Evolutionary conservation across 2,329 filamentous ascomycete species (phyloP).

Genomic region (Pestalotiopsis sp.): DNA sequence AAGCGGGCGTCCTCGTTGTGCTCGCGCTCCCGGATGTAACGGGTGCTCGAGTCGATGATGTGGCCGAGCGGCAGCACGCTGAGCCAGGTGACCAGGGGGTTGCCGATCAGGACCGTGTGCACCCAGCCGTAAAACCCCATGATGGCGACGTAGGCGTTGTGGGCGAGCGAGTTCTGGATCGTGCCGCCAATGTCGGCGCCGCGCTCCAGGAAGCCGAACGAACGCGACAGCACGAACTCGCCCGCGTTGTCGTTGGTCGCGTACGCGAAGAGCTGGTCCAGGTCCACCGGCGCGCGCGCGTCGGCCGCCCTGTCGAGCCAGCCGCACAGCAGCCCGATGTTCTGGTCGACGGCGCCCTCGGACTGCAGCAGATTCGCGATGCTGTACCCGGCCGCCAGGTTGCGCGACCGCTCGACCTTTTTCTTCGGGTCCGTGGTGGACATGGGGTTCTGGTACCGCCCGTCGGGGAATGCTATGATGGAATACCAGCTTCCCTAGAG

Average conservation of each 20-base stretch:
- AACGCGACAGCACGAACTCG: slow-evolving; percentile 31
- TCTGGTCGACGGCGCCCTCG: slow-evolving; percentile 18
- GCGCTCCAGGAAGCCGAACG: slow-evolving; percentile 29
- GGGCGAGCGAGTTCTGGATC: slow-evolving; percentile 17
- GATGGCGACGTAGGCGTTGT: slow-evolving; percentile 15
- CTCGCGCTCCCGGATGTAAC: slow-evolving; percentile 2
- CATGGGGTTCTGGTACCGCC: slow-evolving; percentile 42
- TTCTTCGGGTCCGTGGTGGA: slow-evolving; percentile 35
- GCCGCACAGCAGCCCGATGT: slow-evolving; percentile 19
- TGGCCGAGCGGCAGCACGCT: slow-evolving; percentile 18
- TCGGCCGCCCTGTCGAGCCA: slow-evolving; percentile 21
- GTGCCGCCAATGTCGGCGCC: slow-evolving; percentile 28
- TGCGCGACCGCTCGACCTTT: slow-evolving; percentile 33
- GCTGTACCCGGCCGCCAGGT: slow-evolving; percentile 32
- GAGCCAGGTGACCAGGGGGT: slow-evolving; percentile 21
- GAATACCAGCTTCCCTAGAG: slow-evolving; percentile 29
- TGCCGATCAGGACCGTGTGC: slow-evolving; percentile 18
- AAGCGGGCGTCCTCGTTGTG: slow-evolving; percentile 14
- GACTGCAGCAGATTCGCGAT: slow-evolving; percentile 26
- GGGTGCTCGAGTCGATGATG: slow-evolving; percentile 1
- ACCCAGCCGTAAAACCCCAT: slow-evolving; percentile 17
- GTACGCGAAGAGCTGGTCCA: slow-evolving; percentile 24
- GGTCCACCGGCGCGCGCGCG: slow-evolving; percentile 14
- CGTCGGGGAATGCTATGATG: slow-evolving; percentile 40
- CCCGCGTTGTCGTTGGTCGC: slow-evolving; percentile 34